Evolutionary conservation across 192 early-diverging fungal species (phyloP), one percentile per base, ranked within the genome.

Genomic region (Entomortierella parvispora): DNA sequence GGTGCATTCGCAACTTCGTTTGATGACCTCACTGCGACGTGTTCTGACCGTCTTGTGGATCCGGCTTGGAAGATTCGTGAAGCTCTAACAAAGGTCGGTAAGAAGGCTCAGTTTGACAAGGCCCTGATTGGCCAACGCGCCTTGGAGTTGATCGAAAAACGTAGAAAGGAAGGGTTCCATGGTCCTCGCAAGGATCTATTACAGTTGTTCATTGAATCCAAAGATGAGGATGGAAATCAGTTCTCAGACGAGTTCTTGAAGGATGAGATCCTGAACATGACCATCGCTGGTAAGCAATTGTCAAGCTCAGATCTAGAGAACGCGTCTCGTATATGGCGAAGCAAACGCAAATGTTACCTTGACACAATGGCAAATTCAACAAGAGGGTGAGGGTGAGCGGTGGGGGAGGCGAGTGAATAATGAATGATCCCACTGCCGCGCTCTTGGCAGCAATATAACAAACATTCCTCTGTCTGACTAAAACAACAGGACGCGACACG

Each of bases 1-100:
- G 52, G 58, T 25, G 45, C 51, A 8, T 87, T 90, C 81, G 87
- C 87, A 0, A 58, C 44, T 2, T 64, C 87, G 4, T 90, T 89
- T 57, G 88, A 89, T 65, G 62, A 63, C 17, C 68, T 78, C 25
- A 83, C 84, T 50, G 46, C 34, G 26, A 63, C 26, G 2, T 71
- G 69, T 25, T 50, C 61, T 5, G 48, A 63, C 17, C 66, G 82
- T 12, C 51, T 83, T 10, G 20, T 76, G 22, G 63, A 69, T n/a
- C 61, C 63, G n/a, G 48, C 62, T 6, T 71, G 80, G 72, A 69
- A 32, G 25, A 58, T 83, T 25, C 62, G 64, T n/a, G 80, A 78
- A 47, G 33, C 22, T 1, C 54, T 81, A n/a, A 78, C 55, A 1
- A 28, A 50, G 18, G 33, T 46, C 9, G 54, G 52, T 14, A 49